Evolutionary conservation across 2,329 filamentous ascomycete genomes (phyloP), one percentile per base, ranked within the genome.

Genomic region (Fusarium newnesense): DNA sequence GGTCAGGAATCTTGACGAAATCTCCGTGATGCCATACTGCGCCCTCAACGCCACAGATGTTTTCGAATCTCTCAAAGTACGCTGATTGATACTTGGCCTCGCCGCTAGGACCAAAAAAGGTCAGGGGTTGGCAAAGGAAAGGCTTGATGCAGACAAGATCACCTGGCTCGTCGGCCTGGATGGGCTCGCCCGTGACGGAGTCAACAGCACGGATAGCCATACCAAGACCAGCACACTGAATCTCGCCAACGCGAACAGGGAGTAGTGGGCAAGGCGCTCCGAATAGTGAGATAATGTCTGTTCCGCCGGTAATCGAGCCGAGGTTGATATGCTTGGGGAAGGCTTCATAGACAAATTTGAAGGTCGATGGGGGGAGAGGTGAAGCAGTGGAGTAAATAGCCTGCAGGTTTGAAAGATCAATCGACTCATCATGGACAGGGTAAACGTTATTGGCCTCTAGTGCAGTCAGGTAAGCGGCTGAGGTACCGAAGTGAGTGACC

Each of bases 301-400:
- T 98, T 56, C 96, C 96, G 42, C 96, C 96, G 0, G 96, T 98
- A 78, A 99, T 98, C 64, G 94, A 97, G 54, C 92, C 94, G 12
- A 98, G 89, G 81, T 98, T 96, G 74, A 98, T 87, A n/a, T 88
- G 85, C 0, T 88, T 79, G 4, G 95, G 94, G 79, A 98, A 97
- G 3, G 93, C 92, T 32, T 88, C 84, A 84, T 98, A 98, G 60
- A 98, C 91, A 79, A 97, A 98, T 64, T 90, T 87, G 82, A 98
- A 98, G 3, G 96, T 98, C 2, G 94, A 97, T 0, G 96, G 96
- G 1, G 96, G 95, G 4, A 99, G 86, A 7, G 96, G 95, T 2
- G 95, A 97, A 37, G 95, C 96, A 4, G 96, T 98, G 26, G 94
- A 97, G 85, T 98, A 98, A 67, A 99, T 94, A 8, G 95, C 94